Evolutionary conservation across 2,329 filamentous ascomycete species (phyloP).

Genomic region (Pseudogymnoascus sp.): DNA sequence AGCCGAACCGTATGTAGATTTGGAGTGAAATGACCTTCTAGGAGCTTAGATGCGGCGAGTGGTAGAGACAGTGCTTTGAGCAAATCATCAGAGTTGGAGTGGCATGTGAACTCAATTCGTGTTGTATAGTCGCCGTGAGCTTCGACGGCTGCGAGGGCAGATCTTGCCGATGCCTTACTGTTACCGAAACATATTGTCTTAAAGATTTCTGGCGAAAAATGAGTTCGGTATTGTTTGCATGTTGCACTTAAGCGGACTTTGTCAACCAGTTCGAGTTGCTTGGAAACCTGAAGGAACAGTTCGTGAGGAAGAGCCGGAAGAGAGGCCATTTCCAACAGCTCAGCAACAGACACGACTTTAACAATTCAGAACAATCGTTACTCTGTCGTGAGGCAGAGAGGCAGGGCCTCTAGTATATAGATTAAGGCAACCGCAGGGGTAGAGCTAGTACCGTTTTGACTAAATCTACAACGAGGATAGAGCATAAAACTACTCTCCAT

Average conservation of each 20-base stretch:
- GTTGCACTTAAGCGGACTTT: neutral
- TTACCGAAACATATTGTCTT: neutral
- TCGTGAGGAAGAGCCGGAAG: neutral
- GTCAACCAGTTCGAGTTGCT: neutral
- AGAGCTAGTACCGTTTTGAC: neutral
- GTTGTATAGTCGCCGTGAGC: neutral
- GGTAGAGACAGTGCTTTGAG: neutral
- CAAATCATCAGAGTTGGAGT: neutral
- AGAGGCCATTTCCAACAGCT: neutral
- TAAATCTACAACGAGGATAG: neutral
- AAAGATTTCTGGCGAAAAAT: neutral
- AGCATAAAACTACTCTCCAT: too few relatives aligned
- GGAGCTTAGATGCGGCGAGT: neutral
- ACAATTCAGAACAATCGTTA: neutral
- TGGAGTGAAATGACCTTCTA: neutral
- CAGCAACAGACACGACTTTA: neutral
- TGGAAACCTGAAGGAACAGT: neutral
- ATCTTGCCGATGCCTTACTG: neutral
- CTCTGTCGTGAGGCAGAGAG: neutral
- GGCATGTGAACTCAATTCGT: neutral
- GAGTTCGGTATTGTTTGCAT: neutral
- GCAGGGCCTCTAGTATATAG: neutral
- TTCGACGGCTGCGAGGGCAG: neutral
- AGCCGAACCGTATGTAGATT: neutral
- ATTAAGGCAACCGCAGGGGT: neutral